Evolutionary conservation across 2,329 filamentous ascomycete species (phyloP), one percentile per base, ranked within the genome.

Genomic region (Fusarium pilosicola): DNA sequence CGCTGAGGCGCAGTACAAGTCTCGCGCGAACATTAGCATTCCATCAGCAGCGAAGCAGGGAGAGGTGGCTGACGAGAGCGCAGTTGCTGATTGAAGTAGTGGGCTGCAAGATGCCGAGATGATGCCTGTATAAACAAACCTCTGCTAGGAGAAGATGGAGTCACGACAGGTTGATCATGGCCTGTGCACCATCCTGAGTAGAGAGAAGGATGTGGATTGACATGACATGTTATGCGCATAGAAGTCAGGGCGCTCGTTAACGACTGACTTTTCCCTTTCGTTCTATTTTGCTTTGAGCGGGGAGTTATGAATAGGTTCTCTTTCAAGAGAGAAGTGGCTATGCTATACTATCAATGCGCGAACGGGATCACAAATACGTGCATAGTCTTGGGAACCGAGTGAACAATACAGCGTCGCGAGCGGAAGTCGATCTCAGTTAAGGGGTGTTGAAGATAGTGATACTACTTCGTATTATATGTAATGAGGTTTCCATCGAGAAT

Each of bases 1-100:
- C 77, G 86, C 88, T 30, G 89, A 92, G 81, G 85, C 87, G 42
- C 90, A 91, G 81, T 84, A 88, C 76, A 90, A 90, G 81, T 87
- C 88, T 11, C 83, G 85, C 64, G 87, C 86, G 17, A 90, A 90
- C 74, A 85, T 88, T 26, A 83, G 76, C 32, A 78, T 82, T 48
- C 74, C 80, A 12, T 62, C 73, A 38, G 67, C 68, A 60, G 74
- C 78, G 58, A 78, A 80, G 71, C 74, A 71, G 12, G 67, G 67
- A 36, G 76, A 78, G 60, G 59, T 52, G n/a, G 70, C 52, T 18
- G 80, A 86, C 54, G 85, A 86, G 66, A 83, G 81, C 51, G 85
- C 84, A 28, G 80, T 86, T 68, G 79, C 77, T 14, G 86, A 87
- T 67, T 84, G 71, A 79, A 55, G 36, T 41, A 57, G 45, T 34